Base-by-base conservation (phyloP, 1,284 basidiomycete genomes). In the Meira nashicola region DNA sequence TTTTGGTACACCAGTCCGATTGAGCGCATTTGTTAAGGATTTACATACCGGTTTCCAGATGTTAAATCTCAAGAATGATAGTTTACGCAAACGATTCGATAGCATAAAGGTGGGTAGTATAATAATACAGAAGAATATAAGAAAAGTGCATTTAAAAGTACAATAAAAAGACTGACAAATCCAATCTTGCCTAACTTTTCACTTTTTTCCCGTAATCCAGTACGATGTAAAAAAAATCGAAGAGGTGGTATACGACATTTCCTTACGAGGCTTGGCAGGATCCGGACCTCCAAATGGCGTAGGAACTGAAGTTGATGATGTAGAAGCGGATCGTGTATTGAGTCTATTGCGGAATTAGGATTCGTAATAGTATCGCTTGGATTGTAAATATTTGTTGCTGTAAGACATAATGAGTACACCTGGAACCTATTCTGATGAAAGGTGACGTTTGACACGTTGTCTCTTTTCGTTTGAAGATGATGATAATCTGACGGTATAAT, bases 151-250 rank as follows among this genome's bases (percentile, higher is more conserved):
- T 33, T 8, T 4, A 33, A 4, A 33, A 33, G 28, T 33, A 33
- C 28, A 3, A 33, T 4, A 33, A 33, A n/a, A 21, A n/a, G 41
- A 10, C 41, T 43, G n/a, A 43, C n/a, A 43, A 43, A 43, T 15
- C 2, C 4, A 39, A 40, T 3, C 33, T 14, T 17, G 17, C 39
- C 55, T 50, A 15, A 38, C 17, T 11, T 40, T 10, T 40, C 39
- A 10, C 41, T 10, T 47, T 28, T 19, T 39, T 46, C 39, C 15
- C 37, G 39, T 52, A 21, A 12, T n/a, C 10, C 55, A 76, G 68
- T 78, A 78, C 62, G 77, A 78, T 46, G 67, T 78, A 19, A 76
- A 76, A 39, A 71, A 71, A 50, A 69, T 72, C 49, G 76, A 78
- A 58, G 74, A 78, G 46, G 64, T 78, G 25, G 64, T 78, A 19